phyloP scores from a whole-genome alignment of 768 basidiomycete species.

The Collybiopsis confluens region DNA sequence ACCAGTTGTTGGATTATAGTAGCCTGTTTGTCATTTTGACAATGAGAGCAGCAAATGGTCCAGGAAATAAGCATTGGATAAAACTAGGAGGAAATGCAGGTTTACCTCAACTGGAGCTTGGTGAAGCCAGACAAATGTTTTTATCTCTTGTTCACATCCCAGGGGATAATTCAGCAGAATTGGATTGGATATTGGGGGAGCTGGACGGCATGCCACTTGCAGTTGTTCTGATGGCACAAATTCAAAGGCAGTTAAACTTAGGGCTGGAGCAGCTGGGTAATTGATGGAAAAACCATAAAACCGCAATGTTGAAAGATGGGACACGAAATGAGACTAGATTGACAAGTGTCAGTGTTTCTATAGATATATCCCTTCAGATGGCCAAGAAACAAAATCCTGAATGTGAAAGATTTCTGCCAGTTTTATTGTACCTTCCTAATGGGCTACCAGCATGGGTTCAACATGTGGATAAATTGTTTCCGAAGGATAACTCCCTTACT shows the following conservation, averaged over 20 bases:
- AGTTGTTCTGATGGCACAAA: too few relatives aligned
- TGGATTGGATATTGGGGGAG: not conserved
- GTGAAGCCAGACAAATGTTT: constrained; percentile 1
- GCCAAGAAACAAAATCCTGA: not conserved
- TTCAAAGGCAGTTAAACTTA: too few relatives aligned
- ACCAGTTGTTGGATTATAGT: not conserved
- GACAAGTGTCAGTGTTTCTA: constrained; percentile 1
- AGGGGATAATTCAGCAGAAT: not conserved
- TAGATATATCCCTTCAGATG: not conserved
- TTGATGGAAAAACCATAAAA: too few relatives aligned
- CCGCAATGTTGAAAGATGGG: not conserved
- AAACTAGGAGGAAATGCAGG: not conserved
- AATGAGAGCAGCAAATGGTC: constrained; percentile 3
- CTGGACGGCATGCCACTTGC: not conserved
- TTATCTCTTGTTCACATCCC: not conserved
- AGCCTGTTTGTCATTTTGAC: constrained; percentile 1
- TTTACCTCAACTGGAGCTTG: not conserved
- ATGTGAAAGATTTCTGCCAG: not conserved
- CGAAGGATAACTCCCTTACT: not conserved
- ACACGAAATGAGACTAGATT: not conserved
- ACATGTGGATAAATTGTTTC: not conserved
- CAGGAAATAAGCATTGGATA: constrained; percentile 3
- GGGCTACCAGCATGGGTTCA: not conserved
- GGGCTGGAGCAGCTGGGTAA: too few relatives aligned
- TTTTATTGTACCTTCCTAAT: not conserved